Evolutionary conservation across 2,329 filamentous ascomycete genomes (phyloP).

Genomic region (Trichoderma endophyticum): DNA sequence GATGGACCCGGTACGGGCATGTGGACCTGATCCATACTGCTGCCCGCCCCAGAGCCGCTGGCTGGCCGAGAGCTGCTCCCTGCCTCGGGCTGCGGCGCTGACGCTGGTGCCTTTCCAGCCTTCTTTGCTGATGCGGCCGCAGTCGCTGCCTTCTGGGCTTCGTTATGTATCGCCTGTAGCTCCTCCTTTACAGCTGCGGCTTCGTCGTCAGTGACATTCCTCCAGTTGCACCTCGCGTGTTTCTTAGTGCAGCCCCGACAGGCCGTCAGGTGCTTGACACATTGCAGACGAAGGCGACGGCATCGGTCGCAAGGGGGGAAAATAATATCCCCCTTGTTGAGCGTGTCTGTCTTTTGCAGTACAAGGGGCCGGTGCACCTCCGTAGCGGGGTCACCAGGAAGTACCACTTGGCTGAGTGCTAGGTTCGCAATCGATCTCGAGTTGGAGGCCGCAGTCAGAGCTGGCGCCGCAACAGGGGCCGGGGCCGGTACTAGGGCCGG

Average conservation of each 20-base stretch:
- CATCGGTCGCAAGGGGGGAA: constrained; percentile 83
- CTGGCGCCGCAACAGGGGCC: not conserved
- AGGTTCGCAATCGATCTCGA: not conserved
- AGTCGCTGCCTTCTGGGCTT: not conserved
- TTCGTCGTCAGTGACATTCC: constrained; percentile 73
- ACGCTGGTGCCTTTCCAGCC: not conserved
- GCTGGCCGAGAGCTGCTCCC: not conserved
- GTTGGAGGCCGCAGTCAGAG: not conserved
- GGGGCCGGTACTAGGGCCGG: not conserved
- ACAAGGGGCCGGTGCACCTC: constrained; percentile 53
- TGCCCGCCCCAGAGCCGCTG: not conserved
- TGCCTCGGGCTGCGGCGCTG: not conserved
- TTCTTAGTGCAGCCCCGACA: constrained; percentile 88
- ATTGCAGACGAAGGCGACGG: constrained; percentile 74
- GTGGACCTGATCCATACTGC: not conserved
- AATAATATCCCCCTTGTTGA: constrained; percentile 71
- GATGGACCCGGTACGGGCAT: not conserved
- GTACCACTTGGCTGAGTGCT: not conserved
- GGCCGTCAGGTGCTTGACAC: constrained; percentile 80
- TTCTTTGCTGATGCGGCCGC: not conserved
- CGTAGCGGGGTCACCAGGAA: constrained; percentile 25
- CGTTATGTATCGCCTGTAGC: constrained; percentile 22
- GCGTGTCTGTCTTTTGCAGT: constrained; percentile 70
- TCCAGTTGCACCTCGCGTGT: constrained; percentile 86
- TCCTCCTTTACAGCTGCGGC: constrained; percentile 32